These are phyloP conservation scores for Alnus rubra DNA, from an alignment of 306 rosid genomes.

Conservation along the genomic window DNA sequence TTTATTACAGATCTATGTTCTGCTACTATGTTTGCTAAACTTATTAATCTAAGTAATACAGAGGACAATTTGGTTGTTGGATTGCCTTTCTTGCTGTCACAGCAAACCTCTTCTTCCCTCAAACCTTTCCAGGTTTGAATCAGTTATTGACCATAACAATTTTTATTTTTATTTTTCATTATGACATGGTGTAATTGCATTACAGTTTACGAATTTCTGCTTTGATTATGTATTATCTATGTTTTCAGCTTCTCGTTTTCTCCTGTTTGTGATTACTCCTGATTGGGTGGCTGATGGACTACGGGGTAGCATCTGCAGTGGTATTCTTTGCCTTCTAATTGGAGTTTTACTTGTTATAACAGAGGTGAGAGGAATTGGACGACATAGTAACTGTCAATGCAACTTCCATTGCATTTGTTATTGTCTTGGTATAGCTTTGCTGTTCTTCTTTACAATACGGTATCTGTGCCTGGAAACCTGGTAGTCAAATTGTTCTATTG, in stretches of 20 bases:
- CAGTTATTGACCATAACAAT: conserved; percentile 1
- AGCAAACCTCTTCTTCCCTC: conserved; percentile 40
- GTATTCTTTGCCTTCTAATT: conserved; percentile 40
- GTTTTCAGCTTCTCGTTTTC: conserved; percentile 46
- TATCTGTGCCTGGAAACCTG: conserved; percentile 29
- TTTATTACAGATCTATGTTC: background rate
- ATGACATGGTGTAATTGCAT: background rate
- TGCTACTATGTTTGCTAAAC: background rate
- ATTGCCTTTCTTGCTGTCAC: conserved; percentile 42
- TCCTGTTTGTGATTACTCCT: conserved; percentile 43
- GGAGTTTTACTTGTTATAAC: conserved; percentile 28
- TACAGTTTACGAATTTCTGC: background rate
- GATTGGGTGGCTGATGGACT: conserved; percentile 38
- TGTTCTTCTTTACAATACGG: conserved; percentile 39
- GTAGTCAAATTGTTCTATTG: conserved; percentile 16
- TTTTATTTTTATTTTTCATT: background rate
- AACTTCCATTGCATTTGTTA: conserved; percentile 25
- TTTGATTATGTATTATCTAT: conserved; percentile 9
- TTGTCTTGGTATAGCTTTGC: conserved; percentile 32
- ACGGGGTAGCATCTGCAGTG: conserved; percentile 31
- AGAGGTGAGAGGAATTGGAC: conserved; percentile 25
- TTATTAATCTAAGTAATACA: conserved; percentile 19
- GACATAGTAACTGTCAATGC: conserved; percentile 16
- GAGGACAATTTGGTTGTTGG: conserved; percentile 53
- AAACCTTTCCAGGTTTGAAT: conserved; percentile 38